Base-by-base conservation (phyloP, 2,329 filamentous ascomycete genomes). In the Alternaria sp. region DNA sequence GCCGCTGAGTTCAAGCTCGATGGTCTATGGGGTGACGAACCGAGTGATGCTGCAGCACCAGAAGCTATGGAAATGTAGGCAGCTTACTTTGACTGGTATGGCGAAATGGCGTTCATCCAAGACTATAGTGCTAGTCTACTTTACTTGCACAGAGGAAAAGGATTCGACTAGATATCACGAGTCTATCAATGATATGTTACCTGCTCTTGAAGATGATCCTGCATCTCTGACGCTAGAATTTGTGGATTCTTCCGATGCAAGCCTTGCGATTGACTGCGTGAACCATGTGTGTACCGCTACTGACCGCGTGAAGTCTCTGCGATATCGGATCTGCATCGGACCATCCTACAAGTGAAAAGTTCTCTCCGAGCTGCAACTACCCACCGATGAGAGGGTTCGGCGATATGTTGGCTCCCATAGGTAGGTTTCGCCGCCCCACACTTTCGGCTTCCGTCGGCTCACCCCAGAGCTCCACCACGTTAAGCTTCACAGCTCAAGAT, bases 1-100 rank as follows among this genome's bases (percentile, higher is more conserved):
- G 92, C 94, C 7, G 89, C 92, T 71, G 94, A 98, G 80, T 98
- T 99, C 81, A 94, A 94, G 82, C 85, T 99, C 8, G 95, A 97
- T 63, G 95, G 93, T 2, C 81, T 99, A 14, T 98, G 92, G 91
- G 93, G 92, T 11, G 89, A 93, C 75, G 88, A 82, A 77, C 39
- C 65, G 24, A 65, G 57, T 36, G 64, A 75, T 72, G 62, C 51
- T 51, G 79, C 78, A 39, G 74, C 66, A 46, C 78, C 60, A 41
- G 76, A 77, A 57, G 70, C 72, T 34, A 79, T 79, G 77, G 77
- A 79, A 56, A 61, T 67, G 55, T 72, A 64, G 54, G 48, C 59
- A 47, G 38, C 59, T 58, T 41, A 53, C 42, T 55, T 60, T 48
- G 12, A 38, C 51, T 39, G 41, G 39, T 28, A 44, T 43, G 52